Conservation (phyloP, 2,329 filamentous ascomycete genomes). For the Colletotrichum magnum region DNA sequence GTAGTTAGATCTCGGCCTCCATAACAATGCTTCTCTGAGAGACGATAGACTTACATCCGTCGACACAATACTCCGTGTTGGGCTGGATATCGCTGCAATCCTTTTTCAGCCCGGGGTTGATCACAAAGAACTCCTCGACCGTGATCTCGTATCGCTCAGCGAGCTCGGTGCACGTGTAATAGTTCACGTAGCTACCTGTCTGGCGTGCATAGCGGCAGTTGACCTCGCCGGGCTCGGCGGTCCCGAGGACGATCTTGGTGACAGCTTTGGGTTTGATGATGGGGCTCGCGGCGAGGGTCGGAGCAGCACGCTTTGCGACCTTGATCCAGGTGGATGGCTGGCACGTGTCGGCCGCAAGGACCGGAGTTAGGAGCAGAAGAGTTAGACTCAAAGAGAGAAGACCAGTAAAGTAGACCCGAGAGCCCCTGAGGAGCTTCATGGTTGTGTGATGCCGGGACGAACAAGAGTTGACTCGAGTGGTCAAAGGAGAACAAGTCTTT, state of each 20-base stretch:
- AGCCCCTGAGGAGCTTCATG: neutral
- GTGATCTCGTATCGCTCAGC: constrained; percentile 43
- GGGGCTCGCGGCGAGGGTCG: neutral
- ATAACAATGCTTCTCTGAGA: neutral
- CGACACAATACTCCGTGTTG: constrained; percentile 47
- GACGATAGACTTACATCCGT: constrained; percentile 46
- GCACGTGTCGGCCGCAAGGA: constrained; percentile 34
- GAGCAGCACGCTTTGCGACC: neutral
- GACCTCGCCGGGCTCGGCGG: constrained; percentile 40
- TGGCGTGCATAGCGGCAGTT: constrained; percentile 42
- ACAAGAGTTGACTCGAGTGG: neutral
- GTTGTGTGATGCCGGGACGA: neutral
- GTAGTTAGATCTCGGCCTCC: neutral
- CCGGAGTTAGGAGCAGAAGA: neutral
- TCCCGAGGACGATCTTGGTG: neutral
- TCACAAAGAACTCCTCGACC: constrained; percentile 45
- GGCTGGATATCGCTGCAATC: constrained; percentile 49
- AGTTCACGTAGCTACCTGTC: constrained; percentile 43
- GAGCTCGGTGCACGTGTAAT: constrained; percentile 46
- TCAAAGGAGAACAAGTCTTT: neutral
- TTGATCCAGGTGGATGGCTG: constrained; percentile 26
- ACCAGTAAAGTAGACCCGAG: neutral
- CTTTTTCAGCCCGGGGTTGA: constrained; percentile 47
- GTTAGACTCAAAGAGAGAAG: neutral
- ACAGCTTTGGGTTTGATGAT: neutral